These are phyloP conservation scores for Flagelloscypha sp. DNA, from an alignment of 768 basidiomycete species.

Conservation along the genomic window DNA sequence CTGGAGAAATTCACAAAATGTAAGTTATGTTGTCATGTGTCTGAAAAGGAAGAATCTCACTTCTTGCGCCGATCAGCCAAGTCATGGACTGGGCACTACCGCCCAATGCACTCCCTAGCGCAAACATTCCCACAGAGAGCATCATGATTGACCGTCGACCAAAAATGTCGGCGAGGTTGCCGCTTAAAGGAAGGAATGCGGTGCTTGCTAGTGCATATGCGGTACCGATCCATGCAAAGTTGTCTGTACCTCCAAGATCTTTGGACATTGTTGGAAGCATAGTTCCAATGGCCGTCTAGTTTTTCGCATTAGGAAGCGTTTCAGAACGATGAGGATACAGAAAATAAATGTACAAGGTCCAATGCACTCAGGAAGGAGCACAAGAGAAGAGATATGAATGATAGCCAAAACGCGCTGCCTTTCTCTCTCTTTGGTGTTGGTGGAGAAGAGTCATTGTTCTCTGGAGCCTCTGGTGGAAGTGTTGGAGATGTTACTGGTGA, in stretches of 20 bases:
- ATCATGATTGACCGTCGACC: constrained; percentile 23
- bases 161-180: constrained; percentile 23
- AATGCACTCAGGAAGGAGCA: too few species aligned
- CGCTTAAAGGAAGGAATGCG: constrained; percentile 27
- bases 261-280: constrained; percentile 7
- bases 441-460: too few species aligned
- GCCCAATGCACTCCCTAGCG: constrained; percentile 29
- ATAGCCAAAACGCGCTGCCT: too few species aligned
- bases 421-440: too few species aligned
- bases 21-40: not conserved
- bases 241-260: constrained; percentile 12
- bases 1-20: constrained; percentile 7
- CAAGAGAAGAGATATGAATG: too few species aligned
- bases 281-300: too few species aligned
- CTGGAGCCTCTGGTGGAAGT: too few species aligned
- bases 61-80: constrained; percentile 28
- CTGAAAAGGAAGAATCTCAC: constrained; percentile 2
- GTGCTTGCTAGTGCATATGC: constrained; percentile 30
- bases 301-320: too few species aligned
- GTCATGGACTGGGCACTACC: constrained; percentile 27
- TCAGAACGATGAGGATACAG: too few species aligned
- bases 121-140: constrained; percentile 21
- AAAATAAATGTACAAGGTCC: too few species aligned
- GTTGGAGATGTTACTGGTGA: too few species aligned
- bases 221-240: constrained; percentile 31